Evolutionary conservation across 2,329 filamentous ascomycete species (phyloP).

Genomic region (Aspergillus ochraceoroseus): DNA sequence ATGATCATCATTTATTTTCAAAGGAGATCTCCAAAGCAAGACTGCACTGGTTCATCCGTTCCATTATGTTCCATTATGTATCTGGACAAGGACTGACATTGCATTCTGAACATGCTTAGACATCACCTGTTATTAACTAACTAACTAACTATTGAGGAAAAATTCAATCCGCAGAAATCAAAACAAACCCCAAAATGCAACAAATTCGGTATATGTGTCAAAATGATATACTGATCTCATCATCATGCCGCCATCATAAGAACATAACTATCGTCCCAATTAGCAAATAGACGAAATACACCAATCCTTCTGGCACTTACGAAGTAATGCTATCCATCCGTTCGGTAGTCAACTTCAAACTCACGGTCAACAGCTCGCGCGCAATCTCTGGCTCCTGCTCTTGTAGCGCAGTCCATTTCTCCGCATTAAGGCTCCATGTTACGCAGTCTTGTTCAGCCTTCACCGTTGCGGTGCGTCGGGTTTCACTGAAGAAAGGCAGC

Average conservation of each 20-base stretch:
- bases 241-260: conserved; percentile 33
- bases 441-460: conserved; percentile 75
- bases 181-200: neutral
- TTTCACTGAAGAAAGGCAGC: conserved; percentile 92
- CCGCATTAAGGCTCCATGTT: conserved; percentile 71
- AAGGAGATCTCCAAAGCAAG: no score
- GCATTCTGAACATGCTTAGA: no score
- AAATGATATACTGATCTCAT: neutral
- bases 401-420: conserved; percentile 69
- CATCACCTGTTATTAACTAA: no score
- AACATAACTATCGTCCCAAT: conserved; percentile 26
- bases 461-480: conserved; percentile 78
- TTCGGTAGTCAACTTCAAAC: conserved; percentile 91
- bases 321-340: conserved; percentile 70
- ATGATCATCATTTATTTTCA: no score
- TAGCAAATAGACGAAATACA: conserved; percentile 1
- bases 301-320: conserved; percentile 35
- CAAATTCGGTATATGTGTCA: neutral
- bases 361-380: conserved; percentile 75
- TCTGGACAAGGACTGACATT: no score
- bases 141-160: no score
- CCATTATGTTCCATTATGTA: no score
- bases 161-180: no score
- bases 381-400: conserved; percentile 69
- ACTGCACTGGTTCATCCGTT: no score